Evolutionary conservation across 352 stramenopile genomes (phyloP).

Genomic region (Peronospora belbahrii): DNA sequence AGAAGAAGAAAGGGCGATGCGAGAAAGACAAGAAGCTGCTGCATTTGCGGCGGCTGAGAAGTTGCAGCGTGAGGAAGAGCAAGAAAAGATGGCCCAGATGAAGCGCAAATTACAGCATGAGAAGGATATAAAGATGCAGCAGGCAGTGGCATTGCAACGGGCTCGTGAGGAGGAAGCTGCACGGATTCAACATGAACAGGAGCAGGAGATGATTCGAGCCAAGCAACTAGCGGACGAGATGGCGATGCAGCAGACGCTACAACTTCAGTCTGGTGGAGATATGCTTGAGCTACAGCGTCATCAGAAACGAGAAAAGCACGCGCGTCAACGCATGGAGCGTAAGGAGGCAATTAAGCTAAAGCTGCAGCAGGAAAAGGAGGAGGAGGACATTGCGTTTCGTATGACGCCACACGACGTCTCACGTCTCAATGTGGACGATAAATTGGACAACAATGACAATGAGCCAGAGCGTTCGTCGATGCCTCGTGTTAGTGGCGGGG

Average conservation of each 20-base stretch:
- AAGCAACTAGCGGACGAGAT: conserved; percentile 28
- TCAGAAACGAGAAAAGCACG: conserved; percentile 65
- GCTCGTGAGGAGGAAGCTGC: conserved; percentile 21
- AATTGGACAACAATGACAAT: conserved; percentile 23
- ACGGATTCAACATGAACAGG: conserved; percentile 18
- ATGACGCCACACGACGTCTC: conserved; percentile 33
- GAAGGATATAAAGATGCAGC: conserved; percentile 14
- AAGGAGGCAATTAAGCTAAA: conserved; percentile 31
- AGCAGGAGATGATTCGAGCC: conserved; percentile 21
- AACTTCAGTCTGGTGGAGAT: conserved; percentile 29
- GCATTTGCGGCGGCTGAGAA: conserved; percentile 20
- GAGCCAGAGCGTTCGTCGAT: conserved; percentile 22
- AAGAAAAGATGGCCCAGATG: conserved; percentile 21
- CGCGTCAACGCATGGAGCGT: conserved; percentile 40
- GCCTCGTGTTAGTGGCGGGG: not conserved
- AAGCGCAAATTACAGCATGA: conserved; percentile 14
- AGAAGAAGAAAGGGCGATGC: conserved; percentile 11
- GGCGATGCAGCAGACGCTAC: conserved; percentile 22
- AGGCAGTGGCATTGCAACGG: conserved; percentile 18
- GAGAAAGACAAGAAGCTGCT: conserved; percentile 5
- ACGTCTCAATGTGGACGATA: conserved; percentile 30
- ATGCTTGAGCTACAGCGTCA: conserved; percentile 56
- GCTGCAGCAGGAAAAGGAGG: conserved; percentile 26
- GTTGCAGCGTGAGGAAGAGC: conserved; percentile 26
- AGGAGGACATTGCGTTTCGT: conserved; percentile 36